Percentiles rank a stretch among this genome's conserved stretches.
phyloP scores from a whole-genome alignment of 78 protist genomes.

The Capsaspora owczarzaki region DNA sequence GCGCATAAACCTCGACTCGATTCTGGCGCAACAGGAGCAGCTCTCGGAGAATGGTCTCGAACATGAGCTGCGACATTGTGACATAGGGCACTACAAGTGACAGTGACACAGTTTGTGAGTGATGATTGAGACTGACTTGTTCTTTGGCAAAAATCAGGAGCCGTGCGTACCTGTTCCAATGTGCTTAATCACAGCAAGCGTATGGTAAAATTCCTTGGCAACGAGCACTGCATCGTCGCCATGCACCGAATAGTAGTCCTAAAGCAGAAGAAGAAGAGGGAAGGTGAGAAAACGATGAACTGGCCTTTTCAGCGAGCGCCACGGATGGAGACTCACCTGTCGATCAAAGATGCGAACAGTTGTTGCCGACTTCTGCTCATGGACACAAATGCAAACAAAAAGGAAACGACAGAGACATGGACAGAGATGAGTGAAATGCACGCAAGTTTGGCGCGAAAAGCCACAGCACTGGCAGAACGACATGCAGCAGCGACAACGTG shows the following conservation, averaged over 20 bases:
- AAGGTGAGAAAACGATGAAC: background rate
- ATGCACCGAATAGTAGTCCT: constrained; percentile 31
- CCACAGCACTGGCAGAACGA: too few species aligned
- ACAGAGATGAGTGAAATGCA: too few species aligned
- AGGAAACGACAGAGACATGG: too few species aligned
- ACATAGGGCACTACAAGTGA: too few species aligned
- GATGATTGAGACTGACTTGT: background rate
- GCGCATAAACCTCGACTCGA: constrained; percentile 30
- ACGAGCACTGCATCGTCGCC: constrained; percentile 41
- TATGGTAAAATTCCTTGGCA: constrained; percentile 30
- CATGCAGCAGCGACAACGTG: too few species aligned
- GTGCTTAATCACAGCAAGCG: constrained; percentile 18
- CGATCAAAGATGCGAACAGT: constrained; percentile 18
- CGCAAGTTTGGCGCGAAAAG: too few species aligned
- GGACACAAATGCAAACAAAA: too few species aligned
- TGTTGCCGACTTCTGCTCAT: constrained; percentile 7
- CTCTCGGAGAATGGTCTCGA: constrained; percentile 1
- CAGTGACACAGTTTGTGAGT: too few species aligned
- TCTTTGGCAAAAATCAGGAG: background rate
- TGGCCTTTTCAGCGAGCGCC: background rate
- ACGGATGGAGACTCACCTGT: background rate
- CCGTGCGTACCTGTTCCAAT: constrained; percentile 4
- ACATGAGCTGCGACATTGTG: constrained; percentile 17
- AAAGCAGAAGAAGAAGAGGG: background rate
- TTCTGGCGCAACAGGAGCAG: constrained; percentile 19